Base-by-base conservation (phyloP, 2,329 filamentous ascomycete species). In the Arthrobotrys pseudoclavata region DNA sequence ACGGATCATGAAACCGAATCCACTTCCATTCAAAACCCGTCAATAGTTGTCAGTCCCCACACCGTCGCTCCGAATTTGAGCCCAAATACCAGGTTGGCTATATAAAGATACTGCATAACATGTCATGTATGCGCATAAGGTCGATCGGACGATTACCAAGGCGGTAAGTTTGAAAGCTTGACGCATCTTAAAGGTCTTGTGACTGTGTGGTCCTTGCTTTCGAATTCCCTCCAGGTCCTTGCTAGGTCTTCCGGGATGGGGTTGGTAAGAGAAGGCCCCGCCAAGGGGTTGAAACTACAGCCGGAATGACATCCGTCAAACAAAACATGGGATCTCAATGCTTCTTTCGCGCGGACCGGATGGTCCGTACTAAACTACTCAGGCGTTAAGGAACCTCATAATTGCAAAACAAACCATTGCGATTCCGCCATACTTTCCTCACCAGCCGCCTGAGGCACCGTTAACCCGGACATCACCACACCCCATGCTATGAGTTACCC, bases 231-330 rank as follows among this genome's bases (percentile, higher is more conserved):
- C n/a, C 42, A 5, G 7, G 3, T 1, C 42, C 42, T 45, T 45
- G 42, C 42, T 20, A 5, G 34, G 1, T 20, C n/a, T 45, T 20
- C 42, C 15, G 20, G 42, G 42, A 20, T 45, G 18, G 42, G 4
- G 18, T 62, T 40, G 60, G 48, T 61, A 50, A 50, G 50, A 52
- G 6, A 13, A 34, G 26, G 18, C n/a, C 47, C 61, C 74, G 74
- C 74, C 74, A 77, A 71, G 74, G 74, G 74, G 74, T 71, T 77
- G 74, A 77, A 77, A 77, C 74, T 68, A 52, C 66, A 77, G 60
- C 74, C 74, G 74, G 74, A 62, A 77, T 70, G 53, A 63, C 74
- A 77, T 77, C 74, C 74, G 74, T 68, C 74, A 77, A 77, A 77
- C 74, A 62, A 45, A 45, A 50, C 67, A 67, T 55, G 67, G 67